phyloP scores from a whole-genome alignment of 768 basidiomycete species.

The Termitomyces sp. region DNA sequence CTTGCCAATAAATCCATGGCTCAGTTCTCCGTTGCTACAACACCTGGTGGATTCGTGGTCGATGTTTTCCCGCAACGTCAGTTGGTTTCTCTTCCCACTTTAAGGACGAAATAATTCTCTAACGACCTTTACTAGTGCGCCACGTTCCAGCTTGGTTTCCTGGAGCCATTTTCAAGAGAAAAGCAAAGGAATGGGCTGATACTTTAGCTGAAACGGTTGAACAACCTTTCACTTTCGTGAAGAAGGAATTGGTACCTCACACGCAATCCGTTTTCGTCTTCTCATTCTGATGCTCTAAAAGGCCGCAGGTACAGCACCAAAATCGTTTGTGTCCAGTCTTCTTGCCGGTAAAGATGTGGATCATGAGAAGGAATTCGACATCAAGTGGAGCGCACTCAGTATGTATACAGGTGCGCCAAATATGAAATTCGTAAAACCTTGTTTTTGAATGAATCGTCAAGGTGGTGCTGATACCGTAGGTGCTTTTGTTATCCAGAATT shows the following conservation, averaged over 20 bases:
- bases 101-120: neutral
- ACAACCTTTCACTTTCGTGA: neutral
- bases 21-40: neutral
- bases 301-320: constrained; percentile 48
- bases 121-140: neutral
- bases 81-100: neutral
- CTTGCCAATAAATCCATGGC: constrained; percentile 24
- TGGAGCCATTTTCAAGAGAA: neutral
- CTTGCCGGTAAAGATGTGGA: constrained; percentile 44
- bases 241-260: neutral
- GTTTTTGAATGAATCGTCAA: constrained; percentile 11
- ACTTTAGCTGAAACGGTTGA: neutral
- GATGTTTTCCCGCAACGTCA: neutral
- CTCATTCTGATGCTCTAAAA: constrained; percentile 17
- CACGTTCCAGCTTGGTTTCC: neutral
- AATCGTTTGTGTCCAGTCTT: constrained; percentile 53
- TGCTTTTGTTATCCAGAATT: neutral
- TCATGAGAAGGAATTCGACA: constrained; percentile 48
- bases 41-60: neutral
- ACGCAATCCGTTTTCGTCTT: neutral
- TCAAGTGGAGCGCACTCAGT: constrained; percentile 59
- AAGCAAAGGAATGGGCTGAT: neutral
- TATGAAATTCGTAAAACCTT: neutral
- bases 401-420: constrained; percentile 38
- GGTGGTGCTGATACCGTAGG: constrained; percentile 53